Base-by-base conservation (phyloP, 306 rosid genomes). In the Begonia loranthoides region DNA sequence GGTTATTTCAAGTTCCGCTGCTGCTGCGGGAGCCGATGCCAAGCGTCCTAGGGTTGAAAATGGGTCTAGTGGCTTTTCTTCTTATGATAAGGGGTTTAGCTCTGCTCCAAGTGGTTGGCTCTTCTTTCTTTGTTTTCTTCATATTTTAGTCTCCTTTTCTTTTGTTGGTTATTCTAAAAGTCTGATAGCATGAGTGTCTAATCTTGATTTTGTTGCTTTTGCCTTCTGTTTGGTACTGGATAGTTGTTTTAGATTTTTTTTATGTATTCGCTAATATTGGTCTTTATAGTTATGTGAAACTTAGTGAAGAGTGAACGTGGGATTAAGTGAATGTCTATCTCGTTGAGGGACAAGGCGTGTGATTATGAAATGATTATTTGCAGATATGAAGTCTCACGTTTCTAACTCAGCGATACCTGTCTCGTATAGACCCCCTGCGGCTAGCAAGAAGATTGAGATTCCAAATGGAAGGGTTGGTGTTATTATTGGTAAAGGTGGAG, bases 401-500 rank as follows among this genome's bases (percentile, higher is more conserved):
- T 45, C 72, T 12, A 71, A 54, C 57, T 52, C 87, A 0, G 44
- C 65, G 53, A 68, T 70, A 6, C 96, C 94, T 1, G 75, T 75
- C 44, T 75, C 86, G 1, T 82, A 82, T 57, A 83, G 79, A 2
- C 74, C 66, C 53, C 84, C 78, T 53, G 83, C 83, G 24, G 4
- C 92, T 2, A 82, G 82, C 73, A 80, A 83, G 64, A 86, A 83
- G 67, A 92, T 92, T 10, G 96, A 83, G 0, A 67, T 86, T 51
- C 99, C 99, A 1, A 92, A 85, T 61, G 99, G 94, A 6, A 83
- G 96, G 66, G 96, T 92, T 13, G 99, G 99, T 54, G 96, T 92
- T 6, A 87, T 92, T 54, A 86, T 90, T 67, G 99, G 99, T 28
- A 90, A 90, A 70, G 84, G 80, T 5, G 99, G 99, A 15, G 99